Percentiles rank a stretch among this genome's conserved stretches.
These are phyloP conservation scores for Cladosporium sp. DNA, from an alignment of 2,329 filamentous ascomycete species.

Conservation along the genomic window DNA sequence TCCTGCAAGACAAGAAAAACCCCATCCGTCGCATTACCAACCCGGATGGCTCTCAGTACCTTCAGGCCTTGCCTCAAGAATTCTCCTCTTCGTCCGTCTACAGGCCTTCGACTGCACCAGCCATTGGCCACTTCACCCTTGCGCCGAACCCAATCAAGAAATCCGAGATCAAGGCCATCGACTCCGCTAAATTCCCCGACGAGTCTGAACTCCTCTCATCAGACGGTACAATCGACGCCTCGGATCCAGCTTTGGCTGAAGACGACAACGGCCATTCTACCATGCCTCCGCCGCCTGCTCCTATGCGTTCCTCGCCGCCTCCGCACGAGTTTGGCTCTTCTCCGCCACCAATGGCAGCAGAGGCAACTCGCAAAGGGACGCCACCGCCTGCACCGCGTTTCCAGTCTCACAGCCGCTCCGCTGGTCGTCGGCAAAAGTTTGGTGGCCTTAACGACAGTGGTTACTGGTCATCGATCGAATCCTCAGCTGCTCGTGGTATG, in stretches of 20 bases:
- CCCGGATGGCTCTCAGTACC: conserved; percentile 50
- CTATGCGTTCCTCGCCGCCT: conserved; percentile 67
- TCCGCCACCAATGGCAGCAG: conserved; percentile 81
- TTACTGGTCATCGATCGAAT: conserved; percentile 94
- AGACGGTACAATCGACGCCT: conserved; percentile 54
- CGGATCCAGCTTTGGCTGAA: conserved; percentile 51
- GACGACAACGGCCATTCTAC: conserved; percentile 42
- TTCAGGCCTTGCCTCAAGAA: conserved; percentile 34
- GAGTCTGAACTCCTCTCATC: conserved; percentile 51
- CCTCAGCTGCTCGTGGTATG: conserved; percentile 74
- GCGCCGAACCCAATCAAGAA: conserved; percentile 35
- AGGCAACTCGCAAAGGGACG: conserved; percentile 65
- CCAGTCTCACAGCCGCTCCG: conserved; percentile 61
- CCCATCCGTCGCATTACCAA: conserved; percentile 58
- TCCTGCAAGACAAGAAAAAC: conserved; percentile 76
- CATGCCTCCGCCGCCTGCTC: conserved; percentile 43
- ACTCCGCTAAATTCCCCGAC: conserved; percentile 53
- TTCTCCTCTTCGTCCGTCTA: conserved; percentile 25
- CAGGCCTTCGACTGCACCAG: conserved; percentile 42
- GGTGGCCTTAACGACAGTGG: conserved; percentile 87
- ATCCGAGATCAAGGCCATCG: conserved; percentile 45
- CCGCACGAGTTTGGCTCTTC: conserved; percentile 79
- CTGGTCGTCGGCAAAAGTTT: conserved; percentile 74
- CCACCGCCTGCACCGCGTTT: conserved; percentile 69
- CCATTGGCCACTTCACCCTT: conserved; percentile 38